A percentile compares a stretch with the other conserved stretches of the same genome.
These are phyloP conservation scores for Nakaseomyces sp. DNA, from an alignment of 1,139 yeast genomes.

Conservation along the genomic window DNA sequence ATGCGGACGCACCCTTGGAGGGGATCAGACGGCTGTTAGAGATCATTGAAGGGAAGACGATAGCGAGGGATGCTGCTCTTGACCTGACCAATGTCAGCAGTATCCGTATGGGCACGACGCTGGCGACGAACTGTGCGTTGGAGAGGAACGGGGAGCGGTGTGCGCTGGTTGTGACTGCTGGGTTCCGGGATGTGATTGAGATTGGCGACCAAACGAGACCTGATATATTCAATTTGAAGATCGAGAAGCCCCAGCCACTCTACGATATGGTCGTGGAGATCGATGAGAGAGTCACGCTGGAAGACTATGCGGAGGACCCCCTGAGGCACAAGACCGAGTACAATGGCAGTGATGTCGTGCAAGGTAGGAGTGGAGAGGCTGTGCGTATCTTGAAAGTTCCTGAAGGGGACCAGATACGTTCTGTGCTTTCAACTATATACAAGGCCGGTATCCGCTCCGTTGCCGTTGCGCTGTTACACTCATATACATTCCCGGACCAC, in stretches of 20 bases:
- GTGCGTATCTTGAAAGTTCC: conserved; percentile 47
- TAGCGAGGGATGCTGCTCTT: conserved; percentile 43
- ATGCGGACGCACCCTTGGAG: conserved; percentile 83
- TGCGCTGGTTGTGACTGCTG: conserved; percentile 43
- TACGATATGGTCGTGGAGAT: conserved; percentile 55
- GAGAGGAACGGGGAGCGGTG: conserved; percentile 48
- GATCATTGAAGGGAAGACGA: conserved; percentile 37
- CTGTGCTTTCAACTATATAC: conserved; percentile 38
- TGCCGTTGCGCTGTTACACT: conserved; percentile 61
- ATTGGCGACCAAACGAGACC: conserved; percentile 76
- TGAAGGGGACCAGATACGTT: conserved; percentile 35
- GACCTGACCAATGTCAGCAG: conserved; percentile 45
- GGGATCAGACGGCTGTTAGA: conserved; percentile 77
- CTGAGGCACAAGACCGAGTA: conserved; percentile 26
- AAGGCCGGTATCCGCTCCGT: conserved; percentile 52
- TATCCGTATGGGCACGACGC: conserved; percentile 73
- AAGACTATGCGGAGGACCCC: conserved; percentile 57
- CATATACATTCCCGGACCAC: conserved; percentile 61
- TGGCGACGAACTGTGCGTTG: conserved; percentile 65
- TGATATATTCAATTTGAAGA: conserved; percentile 47
- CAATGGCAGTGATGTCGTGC: conserved; percentile 31
- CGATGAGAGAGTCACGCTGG: conserved; percentile 66
- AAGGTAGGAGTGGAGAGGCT: conserved; percentile 59
- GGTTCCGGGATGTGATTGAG: conserved; percentile 47
- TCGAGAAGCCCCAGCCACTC: conserved; percentile 49